phyloP scores from a whole-genome alignment of 768 basidiomycete species.

The Leccinum broughii region DNA sequence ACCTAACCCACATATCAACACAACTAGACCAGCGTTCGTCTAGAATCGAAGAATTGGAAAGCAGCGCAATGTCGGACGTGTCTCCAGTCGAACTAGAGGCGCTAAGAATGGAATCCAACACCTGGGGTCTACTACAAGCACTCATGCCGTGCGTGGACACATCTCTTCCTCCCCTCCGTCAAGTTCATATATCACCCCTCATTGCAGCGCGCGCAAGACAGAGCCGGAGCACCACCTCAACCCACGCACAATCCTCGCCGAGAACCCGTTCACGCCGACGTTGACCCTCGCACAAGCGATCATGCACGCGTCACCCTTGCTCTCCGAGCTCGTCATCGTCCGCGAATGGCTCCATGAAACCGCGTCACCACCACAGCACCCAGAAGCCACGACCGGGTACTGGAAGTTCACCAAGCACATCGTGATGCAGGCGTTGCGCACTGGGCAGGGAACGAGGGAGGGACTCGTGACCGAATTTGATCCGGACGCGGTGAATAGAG shows the following conservation, averaged over 20 bases:
- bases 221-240: conserved; percentile 47
- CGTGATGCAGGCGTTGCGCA: conserved; percentile 62
- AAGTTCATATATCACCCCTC: background rate
- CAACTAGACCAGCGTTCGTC: conserved; percentile 2
- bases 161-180: background rate
- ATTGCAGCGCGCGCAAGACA: conserved; percentile 64
- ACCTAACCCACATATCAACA: background rate
- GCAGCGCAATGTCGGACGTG: conserved; percentile 33
- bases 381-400: conserved; percentile 79
- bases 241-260: conserved; percentile 54
- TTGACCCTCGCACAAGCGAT: conserved; percentile 73
- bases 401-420: conserved; percentile 81
- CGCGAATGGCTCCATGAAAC: conserved; percentile 89
- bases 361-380: conserved; percentile 56
- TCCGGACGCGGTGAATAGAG: conserved; percentile 72
- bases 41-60: conserved; percentile 59
- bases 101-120: conserved; percentile 72
- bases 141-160: conserved; percentile 63
- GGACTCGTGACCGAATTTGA: conserved; percentile 71
- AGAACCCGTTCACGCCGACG: conserved; percentile 84
- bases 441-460: conserved; percentile 44
- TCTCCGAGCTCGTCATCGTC: conserved; percentile 76
- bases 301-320: conserved; percentile 63
- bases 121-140: conserved; percentile 79
- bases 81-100: conserved; percentile 58